Base-by-base conservation (phyloP, 2,329 filamentous ascomycete genomes). In the Ascochyta lentis region DNA sequence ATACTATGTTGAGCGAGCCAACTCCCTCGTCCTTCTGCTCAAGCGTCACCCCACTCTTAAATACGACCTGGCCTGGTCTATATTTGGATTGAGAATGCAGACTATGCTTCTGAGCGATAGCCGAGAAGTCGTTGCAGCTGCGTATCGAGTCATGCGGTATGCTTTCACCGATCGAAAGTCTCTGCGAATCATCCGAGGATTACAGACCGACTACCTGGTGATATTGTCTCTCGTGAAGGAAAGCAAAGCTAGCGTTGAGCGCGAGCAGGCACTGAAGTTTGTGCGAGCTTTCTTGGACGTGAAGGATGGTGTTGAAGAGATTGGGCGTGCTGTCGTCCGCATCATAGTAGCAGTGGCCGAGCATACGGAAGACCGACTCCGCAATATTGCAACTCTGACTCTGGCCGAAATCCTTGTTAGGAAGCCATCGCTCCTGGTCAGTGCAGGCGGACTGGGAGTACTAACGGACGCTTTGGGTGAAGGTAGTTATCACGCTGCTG, bases 241-340 rank as follows among this genome's bases (percentile, higher is more conserved):
- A 74, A 89, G 90, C 70, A 98, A 97, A 75, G 91, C 94, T n/a
- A 93, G 94, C 65, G 91, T 99, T 16, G 95, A 99, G 78, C 86
- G 96, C 49, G 95, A 99, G 75, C 95, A 99, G 77, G 95, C 95
- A 12, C 81, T 99, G 67, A 99, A 99, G 74, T 97, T 99, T 73
- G 89, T 98, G 24, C 87, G 95, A 56, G 91, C 93, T 9, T 99
- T 99, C 69, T 80, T 99, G 3, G 95, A 99, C 71, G 92, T 98
- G 61, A 97, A 97, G 71, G 91, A 92, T 60, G 95, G 95, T 10
- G 88, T 96, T 8, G 84, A 86, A 60, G 94, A 99, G 73, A 84
- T 99, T 33, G 96, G 95, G 1, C 85, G 90, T 55, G 89, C 91
- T 0, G 87, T 99, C 19, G 90, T 96, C 7, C 87, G 95, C 50